Evolutionary conservation across 192 early-diverging fungal genomes (phyloP).

Genomic region (Funneliformis geosporum): DNA sequence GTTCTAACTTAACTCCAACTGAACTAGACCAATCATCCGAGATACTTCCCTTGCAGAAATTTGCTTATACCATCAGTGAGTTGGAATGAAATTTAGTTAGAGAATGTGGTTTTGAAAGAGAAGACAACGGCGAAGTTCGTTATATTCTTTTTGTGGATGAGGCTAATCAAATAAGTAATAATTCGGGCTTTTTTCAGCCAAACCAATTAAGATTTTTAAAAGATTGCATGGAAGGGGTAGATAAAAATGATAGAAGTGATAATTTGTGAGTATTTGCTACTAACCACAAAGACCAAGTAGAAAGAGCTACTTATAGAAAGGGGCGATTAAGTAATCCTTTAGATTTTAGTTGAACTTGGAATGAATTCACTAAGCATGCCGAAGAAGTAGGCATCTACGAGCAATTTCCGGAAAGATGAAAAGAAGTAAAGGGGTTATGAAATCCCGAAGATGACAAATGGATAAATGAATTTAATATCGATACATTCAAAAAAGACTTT

Average conservation of each 20-base stretch:
- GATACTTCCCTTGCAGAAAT: background rate
- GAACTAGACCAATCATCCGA: background rate
- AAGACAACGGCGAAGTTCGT: constrained; percentile 5
- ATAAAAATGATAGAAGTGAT: background rate
- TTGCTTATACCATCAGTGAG: constrained; percentile 13
- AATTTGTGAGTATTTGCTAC: constrained; percentile 22
- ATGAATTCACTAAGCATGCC: background rate
- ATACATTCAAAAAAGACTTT: constrained; percentile 5
- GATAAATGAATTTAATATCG: background rate
- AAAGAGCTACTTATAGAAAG: background rate
- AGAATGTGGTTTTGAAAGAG: constrained; percentile 1
- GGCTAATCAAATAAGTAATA: constrained; percentile 12
- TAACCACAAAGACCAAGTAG: background rate
- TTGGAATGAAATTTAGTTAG: background rate
- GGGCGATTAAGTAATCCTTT: constrained; percentile 18
- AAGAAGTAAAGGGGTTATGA: background rate
- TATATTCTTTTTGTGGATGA: constrained; percentile 25
- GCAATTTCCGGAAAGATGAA: constrained; percentile 1
- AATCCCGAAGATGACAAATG: constrained; percentile 18
- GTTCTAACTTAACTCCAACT: background rate
- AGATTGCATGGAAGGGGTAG: background rate
- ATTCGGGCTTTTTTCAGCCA: background rate
- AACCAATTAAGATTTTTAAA: constrained; percentile 16
- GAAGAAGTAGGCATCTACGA: background rate
- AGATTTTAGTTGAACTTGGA: constrained; percentile 17